Conservation (phyloP, 306 rosid genomes). For the Carpinus fangiana region DNA sequence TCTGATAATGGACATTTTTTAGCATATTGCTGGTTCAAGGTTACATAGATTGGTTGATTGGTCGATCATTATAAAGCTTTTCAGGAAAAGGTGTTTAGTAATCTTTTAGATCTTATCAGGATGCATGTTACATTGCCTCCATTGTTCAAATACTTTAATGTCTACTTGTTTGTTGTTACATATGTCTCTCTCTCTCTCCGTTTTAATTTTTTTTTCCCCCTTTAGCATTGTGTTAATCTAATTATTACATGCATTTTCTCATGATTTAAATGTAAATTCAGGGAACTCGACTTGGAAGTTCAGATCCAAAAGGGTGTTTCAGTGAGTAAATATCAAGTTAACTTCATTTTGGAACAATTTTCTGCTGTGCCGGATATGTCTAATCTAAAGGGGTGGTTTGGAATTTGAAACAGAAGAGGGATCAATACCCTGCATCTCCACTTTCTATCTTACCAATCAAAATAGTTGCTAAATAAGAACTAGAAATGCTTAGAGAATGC, state of each 20-base stretch:
- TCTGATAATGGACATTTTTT: background rate
- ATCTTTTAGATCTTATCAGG: background rate
- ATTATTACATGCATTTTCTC: background rate
- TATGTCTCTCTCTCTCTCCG: background rate
- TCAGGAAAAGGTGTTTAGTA: background rate
- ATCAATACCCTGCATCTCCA: background rate
- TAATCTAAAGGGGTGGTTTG: conserved; percentile 6
- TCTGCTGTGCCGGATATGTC: conserved; percentile 28
- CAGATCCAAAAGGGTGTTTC: conserved; percentile 99
- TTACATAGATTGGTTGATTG: background rate
- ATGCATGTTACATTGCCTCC: background rate
- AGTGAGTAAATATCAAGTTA: conserved; percentile 54
- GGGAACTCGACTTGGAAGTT: conserved; percentile 99
- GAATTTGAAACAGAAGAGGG: conserved; percentile 10
- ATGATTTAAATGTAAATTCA: conserved; percentile 50
- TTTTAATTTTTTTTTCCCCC: background rate
- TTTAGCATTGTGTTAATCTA: background rate
- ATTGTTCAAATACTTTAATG: background rate
- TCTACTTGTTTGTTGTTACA: background rate
- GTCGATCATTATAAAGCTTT: background rate
- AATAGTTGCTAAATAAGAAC: background rate
- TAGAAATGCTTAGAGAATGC: background rate
- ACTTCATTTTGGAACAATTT: conserved; percentile 29
- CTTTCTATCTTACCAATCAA: background rate
- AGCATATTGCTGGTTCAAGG: background rate